Percentiles rank a stretch among this genome's conserved stretches.
These are phyloP conservation scores for Botrytis paeoniae DNA, from an alignment of 2,329 filamentous ascomycete species.

Conservation along the genomic window DNA sequence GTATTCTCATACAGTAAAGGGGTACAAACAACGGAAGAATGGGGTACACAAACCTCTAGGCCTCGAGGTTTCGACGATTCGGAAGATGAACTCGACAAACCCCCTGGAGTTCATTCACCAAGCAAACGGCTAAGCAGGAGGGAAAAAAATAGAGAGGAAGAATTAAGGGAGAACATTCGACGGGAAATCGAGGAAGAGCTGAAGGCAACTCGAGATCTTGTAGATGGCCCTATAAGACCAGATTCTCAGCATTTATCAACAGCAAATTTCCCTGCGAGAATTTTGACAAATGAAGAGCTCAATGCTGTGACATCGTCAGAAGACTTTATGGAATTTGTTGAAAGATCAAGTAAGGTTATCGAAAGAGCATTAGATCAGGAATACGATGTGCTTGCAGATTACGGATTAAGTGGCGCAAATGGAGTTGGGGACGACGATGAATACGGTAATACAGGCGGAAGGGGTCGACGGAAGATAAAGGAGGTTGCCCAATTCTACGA, in stretches of 20 bases:
- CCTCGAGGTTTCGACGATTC: conserved; percentile 55
- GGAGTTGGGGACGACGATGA: conserved; percentile 78
- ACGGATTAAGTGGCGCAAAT: conserved; percentile 72
- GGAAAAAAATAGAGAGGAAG: conserved; percentile 81
- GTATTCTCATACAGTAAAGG: conserved; percentile 96
- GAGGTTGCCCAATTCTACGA: conserved; percentile 94
- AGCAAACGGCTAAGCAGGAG: conserved; percentile 75
- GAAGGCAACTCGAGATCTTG: conserved; percentile 63
- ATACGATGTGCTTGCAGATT: conserved; percentile 94
- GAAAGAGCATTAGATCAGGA: conserved; percentile 93
- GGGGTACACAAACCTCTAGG: conserved; percentile 54
- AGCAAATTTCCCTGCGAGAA: conserved; percentile 71
- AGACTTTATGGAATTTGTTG: conserved; percentile 93
- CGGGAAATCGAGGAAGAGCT: conserved; percentile 93
- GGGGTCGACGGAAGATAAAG: conserved; percentile 72
- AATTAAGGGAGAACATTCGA: conserved; percentile 78
- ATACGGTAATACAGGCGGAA: conserved; percentile 64
- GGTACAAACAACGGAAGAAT: conserved; percentile 83
- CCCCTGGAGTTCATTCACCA: conserved; percentile 54
- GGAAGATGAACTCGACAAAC: conserved; percentile 61
- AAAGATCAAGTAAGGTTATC: conserved; percentile 94
- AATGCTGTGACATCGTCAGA: conserved; percentile 87
- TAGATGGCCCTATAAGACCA: conserved; percentile 49
- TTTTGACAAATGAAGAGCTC: conserved; percentile 79
- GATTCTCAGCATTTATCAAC: conserved; percentile 45